Evolutionary conservation across 495 filamentous ascomycete species (phyloP), one percentile per base, ranked within the genome.

Genomic region (Ramalina intermedia): DNA sequence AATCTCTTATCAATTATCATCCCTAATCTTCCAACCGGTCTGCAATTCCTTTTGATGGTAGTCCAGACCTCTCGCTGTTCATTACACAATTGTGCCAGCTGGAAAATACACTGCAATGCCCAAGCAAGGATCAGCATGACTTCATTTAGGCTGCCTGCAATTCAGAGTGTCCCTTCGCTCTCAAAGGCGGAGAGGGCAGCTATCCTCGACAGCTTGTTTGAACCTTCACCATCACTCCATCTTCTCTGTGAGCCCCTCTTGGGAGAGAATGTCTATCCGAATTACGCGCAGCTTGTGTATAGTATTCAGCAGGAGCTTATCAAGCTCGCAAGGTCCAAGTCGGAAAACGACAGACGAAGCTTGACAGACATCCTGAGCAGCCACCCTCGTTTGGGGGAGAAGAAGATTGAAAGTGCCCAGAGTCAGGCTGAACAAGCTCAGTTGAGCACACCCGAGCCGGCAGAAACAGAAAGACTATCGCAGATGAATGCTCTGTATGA

Each of bases 311-410:
- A 64, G 16, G 75, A 75, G 53, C 65, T 81, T 44, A 72, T 61
- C 50, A 75, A 72, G 58, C 69, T 71, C 40, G 69, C 57, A 47
- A 77, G 61, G 53, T 81, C 65, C 46, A 62, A 55, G 36, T 68
- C 61, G 53, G 68, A 64, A 55, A 71, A 61, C 54, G 77, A 85
- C 51, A 71, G 66, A 14, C 60, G 69, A 37, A 70, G 72, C 57
- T 68, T 87, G 14, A 68, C 84, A 36, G 71, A 70, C 20, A 91
- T 96, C 51, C 69, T 96, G 16, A 81, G 76, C n/a, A 80, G 84
- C 40, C 91, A 98, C 64, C 91, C 91, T 6, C 75, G 91, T 3
- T 69, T 98, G 49, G 91, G 91, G 26, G 83, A 76, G 58, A 80
- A 78, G 64, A 84, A 82, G 55, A 76, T 80, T 13, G 80, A 84